Base-by-base conservation (phyloP, 345 rosid species). In the Salix viminalis region DNA sequence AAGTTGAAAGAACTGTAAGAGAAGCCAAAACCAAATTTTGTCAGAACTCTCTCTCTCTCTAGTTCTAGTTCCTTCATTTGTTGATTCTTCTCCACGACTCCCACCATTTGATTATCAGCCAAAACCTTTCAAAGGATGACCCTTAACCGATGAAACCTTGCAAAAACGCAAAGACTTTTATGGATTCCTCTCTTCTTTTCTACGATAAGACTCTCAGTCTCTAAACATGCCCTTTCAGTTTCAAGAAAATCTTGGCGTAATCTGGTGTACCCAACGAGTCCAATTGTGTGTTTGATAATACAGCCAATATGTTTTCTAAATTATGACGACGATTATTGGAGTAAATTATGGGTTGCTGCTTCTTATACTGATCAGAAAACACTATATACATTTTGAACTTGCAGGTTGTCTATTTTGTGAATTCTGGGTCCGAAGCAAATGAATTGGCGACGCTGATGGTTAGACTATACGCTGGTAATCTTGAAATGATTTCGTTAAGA, bases 361-460 rank as follows among this genome's bases (percentile, higher is more conserved):
- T 26, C 9, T 36, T 61, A 24, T 24, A 26, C 54, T 73, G 12
- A 37, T 71, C 41, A 7, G 24, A 39, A 39, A 32, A 32, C 69
- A 46, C 60, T 32, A 12, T 62, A 61, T 78, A 42, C 21, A 67
- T 75, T 36, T 74, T 77, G 2, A 15, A n/a, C 10, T 54, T 9
- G 84, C 81, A 92, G 98, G 97, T 94, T 80, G 99, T 92, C 8
- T 96, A 89, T 83, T 90, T 96, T 79, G 95, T 96, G 5, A 96
- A 92, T 85, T 96, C 98, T 67, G 99, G 98, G 75, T 85, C 94
- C 1, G 95, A 94, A 84, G 99, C 99, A 26, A 96, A 96, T 87
- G 99, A 94, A 78, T 65, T 94, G 56, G 97, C 99, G 4, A 91
- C 88, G 97, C 81, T 94, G 83, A 94, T 96, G 99, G 98, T 97